These are phyloP conservation scores for Fusarium proliferatum DNA, from an alignment of 2,329 filamentous ascomycete genomes.

Conservation along the genomic window DNA sequence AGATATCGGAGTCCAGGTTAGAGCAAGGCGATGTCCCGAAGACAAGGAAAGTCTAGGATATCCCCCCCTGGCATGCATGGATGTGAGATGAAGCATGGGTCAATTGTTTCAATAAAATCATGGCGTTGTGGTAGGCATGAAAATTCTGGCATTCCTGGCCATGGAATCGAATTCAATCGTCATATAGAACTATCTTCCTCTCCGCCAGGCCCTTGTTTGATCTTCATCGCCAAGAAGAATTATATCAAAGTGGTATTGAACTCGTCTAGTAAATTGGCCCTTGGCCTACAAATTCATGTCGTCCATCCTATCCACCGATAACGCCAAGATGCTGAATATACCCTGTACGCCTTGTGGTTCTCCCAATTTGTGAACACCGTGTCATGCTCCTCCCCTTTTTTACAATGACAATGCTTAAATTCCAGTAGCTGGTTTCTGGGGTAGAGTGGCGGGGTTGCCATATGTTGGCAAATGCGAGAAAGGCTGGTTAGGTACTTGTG, in stretches of 20 bases:
- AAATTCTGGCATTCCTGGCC: slow-evolving; percentile 47
- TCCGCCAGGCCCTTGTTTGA: neutral
- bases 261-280: slow-evolving; percentile 47
- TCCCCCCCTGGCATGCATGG: slow-evolving; percentile 41
- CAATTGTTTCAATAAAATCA: slow-evolving; percentile 51
- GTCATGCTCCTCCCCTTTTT: slow-evolving; percentile 42
- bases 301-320: slow-evolving; percentile 51
- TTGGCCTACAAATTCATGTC: slow-evolving; percentile 47
- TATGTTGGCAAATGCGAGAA: slow-evolving; percentile 67
- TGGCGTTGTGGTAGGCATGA: slow-evolving; percentile 54
- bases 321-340: slow-evolving; percentile 56
- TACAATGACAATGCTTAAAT: slow-evolving; percentile 50
- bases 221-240: slow-evolving; percentile 24
- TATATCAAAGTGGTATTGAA: slow-evolving; percentile 46
- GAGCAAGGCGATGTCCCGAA: slow-evolving; percentile 36
- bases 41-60: slow-evolving; percentile 40
- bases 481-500: slow-evolving; percentile 57
- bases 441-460: slow-evolving; percentile 69
- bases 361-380: slow-evolving; percentile 44
- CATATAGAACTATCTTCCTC: slow-evolving; percentile 39
- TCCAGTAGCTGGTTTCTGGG: slow-evolving; percentile 67
- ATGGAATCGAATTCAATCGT: slow-evolving; percentile 52
- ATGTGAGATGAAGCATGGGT: slow-evolving; percentile 47
- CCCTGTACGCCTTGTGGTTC: slow-evolving; percentile 49
- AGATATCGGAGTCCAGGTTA: slow-evolving; percentile 36